Conservation (phyloP, 2,329 filamentous ascomycete species). For the Cryphonectria radicalis region DNA sequence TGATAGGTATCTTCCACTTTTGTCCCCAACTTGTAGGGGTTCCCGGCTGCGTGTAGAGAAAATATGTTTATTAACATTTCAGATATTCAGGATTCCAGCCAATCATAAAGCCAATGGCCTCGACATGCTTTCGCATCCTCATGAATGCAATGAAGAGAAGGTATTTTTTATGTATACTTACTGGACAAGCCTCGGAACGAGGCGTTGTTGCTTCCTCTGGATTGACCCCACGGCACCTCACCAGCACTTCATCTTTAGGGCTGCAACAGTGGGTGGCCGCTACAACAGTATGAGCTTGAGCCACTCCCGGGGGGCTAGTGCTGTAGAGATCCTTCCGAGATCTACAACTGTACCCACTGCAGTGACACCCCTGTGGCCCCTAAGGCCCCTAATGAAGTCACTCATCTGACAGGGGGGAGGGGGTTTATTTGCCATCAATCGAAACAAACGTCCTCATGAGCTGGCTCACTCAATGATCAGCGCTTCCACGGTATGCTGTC, state of each 20-base stretch:
- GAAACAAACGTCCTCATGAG: not conserved
- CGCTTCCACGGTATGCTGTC: not conserved
- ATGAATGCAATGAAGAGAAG: too few species aligned
- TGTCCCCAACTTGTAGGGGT: too few species aligned
- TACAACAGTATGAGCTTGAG: not conserved
- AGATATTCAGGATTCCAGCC: too few species aligned
- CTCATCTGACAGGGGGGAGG: not conserved
- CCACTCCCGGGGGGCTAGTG: constrained; percentile 4
- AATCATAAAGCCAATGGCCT: too few species aligned
- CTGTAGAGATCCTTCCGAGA: not conserved
- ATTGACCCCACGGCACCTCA: not conserved
- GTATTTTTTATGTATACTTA: too few species aligned
- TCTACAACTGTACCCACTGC: not conserved
- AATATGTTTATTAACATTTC: too few species aligned
- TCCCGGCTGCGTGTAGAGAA: too few species aligned
- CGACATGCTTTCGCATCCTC: too few species aligned
- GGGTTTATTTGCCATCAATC: not conserved
- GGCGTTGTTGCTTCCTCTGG: not conserved
- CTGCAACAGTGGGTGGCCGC: not conserved
- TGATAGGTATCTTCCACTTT: too few species aligned
- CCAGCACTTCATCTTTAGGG: not conserved
- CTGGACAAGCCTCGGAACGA: not conserved
- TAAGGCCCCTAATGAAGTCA: not conserved
- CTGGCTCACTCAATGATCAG: not conserved
- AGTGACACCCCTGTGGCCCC: not conserved